Percentiles rank a stretch among this genome's conserved stretches.
Evolutionary conservation across 2,329 filamentous ascomycete species (phyloP).

Genomic region (Samsoniella hepiali): DNA sequence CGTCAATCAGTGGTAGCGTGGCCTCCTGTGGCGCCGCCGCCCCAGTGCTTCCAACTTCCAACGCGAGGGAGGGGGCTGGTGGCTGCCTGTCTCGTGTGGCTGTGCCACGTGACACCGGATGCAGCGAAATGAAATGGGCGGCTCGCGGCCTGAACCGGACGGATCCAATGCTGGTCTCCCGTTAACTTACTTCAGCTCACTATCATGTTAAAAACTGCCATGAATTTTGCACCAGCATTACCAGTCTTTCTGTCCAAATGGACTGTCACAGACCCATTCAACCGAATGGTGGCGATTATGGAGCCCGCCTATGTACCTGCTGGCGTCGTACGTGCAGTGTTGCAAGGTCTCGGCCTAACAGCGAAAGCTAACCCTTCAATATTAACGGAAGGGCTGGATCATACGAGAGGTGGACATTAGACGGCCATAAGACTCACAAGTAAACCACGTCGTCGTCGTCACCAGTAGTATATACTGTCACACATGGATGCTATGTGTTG

Average conservation of each 20-base stretch:
- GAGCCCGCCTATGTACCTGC: neutral
- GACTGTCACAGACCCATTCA: neutral
- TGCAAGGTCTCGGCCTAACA: neutral
- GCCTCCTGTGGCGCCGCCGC: neutral
- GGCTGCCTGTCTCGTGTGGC: conserved; percentile 13
- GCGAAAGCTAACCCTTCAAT: neutral
- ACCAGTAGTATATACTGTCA: neutral
- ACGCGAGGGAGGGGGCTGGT: neutral
- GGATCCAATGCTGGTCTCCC: neutral
- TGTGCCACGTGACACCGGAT: conserved; percentile 13
- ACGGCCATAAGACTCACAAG: neutral
- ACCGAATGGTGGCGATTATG: neutral
- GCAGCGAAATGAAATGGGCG: neutral
- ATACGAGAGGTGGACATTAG: neutral
- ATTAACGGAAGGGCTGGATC: neutral
- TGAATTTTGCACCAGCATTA: neutral
- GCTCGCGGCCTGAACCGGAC: neutral
- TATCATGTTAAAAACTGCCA: neutral
- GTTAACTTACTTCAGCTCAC: neutral
- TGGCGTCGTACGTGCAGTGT: neutral
- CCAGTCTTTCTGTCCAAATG: neutral
- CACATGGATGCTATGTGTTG: neutral
- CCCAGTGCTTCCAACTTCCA: neutral
- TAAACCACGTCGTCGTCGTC: neutral
- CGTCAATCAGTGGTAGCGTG: neutral